These are phyloP conservation scores for Sisymbrium altissimum DNA, from an alignment of 345 rosid species.

Conservation along the genomic window DNA sequence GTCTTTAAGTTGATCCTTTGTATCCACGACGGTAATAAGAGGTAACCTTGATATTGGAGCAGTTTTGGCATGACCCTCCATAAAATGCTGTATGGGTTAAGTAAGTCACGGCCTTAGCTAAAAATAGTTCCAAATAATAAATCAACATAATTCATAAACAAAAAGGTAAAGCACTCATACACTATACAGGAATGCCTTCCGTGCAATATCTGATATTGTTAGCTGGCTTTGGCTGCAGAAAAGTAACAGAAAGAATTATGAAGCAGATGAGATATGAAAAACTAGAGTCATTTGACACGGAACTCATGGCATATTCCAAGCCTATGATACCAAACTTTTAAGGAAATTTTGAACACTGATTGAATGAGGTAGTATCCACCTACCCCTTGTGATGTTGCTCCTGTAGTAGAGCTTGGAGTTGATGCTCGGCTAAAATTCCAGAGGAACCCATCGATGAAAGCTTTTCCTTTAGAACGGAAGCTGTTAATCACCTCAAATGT, in stretches of 20 bases:
- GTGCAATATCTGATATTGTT: slow-evolving; percentile 87
- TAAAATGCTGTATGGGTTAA: slow-evolving; percentile 68
- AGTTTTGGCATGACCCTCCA: slow-evolving; percentile 98
- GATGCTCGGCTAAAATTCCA: slow-evolving; percentile 98
- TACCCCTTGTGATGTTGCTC: slow-evolving; percentile 92
- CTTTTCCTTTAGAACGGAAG: slow-evolving; percentile 87
- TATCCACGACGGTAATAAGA: slow-evolving; percentile 64
- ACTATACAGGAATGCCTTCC: slow-evolving; percentile 97
- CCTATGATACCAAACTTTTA: not conserved
- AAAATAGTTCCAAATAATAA: slow-evolving; percentile 6
- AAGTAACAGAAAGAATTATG: slow-evolving; percentile 8
- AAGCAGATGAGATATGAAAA: slow-evolving; percentile 10
- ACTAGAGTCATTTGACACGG: not conserved
- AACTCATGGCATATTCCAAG: not conserved
- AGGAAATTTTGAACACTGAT: slow-evolving; percentile 4
- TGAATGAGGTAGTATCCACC: slow-evolving; percentile 26
- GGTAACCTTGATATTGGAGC: slow-evolving; percentile 93
- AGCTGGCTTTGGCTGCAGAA: slow-evolving; percentile 74
- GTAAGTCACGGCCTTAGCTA: slow-evolving; percentile 15
- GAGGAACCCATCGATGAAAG: slow-evolving; percentile 91
- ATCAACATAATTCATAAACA: not conserved
- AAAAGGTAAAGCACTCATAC: slow-evolving; percentile 48
- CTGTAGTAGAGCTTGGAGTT: slow-evolving; percentile 91
- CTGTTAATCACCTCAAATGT: slow-evolving; percentile 52
- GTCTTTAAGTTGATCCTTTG: slow-evolving; percentile 73